phyloP scores from a whole-genome alignment of 257 asterid genomes.

The Vinca minor region DNA sequence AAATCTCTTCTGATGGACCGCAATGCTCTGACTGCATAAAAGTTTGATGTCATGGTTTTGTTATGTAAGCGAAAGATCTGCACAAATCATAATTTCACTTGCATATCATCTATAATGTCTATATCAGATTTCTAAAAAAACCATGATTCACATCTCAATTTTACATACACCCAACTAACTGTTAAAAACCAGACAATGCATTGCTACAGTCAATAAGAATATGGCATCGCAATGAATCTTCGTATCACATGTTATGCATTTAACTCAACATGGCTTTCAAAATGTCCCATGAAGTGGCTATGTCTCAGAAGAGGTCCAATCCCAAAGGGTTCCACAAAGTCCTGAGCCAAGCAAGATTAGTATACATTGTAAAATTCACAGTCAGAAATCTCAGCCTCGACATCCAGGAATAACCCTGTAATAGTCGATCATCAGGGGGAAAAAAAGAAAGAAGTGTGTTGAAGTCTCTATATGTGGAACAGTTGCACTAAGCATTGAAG shows the following conservation, averaged over 20 bases:
- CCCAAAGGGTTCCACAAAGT: neutral
- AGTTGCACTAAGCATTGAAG: neutral
- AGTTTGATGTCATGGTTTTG: neutral
- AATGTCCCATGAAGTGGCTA: neutral
- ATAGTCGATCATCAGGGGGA: neutral
- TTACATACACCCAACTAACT: neutral
- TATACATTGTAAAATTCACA: neutral
- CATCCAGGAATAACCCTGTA: neutral
- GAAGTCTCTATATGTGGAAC: neutral
- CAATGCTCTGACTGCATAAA: slow-evolving; percentile 66
- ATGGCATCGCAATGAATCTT: neutral
- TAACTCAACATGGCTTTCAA: neutral
- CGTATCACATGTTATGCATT: neutral
- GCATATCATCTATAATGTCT: neutral
- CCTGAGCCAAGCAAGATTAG: neutral
- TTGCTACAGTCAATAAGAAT: neutral
- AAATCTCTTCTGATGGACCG: slow-evolving; percentile 43
- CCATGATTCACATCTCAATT: neutral
- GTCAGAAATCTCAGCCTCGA: neutral
- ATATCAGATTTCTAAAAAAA: neutral
- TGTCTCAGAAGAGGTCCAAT: neutral
- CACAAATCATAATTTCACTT: too few relatives aligned
- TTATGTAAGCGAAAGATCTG: neutral
- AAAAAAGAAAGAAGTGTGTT: too few relatives aligned
- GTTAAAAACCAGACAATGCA: neutral